Evolutionary conservation across 352 stramenopile genomes (phyloP).

Genomic region (Globisporangium takayamanum): DNA sequence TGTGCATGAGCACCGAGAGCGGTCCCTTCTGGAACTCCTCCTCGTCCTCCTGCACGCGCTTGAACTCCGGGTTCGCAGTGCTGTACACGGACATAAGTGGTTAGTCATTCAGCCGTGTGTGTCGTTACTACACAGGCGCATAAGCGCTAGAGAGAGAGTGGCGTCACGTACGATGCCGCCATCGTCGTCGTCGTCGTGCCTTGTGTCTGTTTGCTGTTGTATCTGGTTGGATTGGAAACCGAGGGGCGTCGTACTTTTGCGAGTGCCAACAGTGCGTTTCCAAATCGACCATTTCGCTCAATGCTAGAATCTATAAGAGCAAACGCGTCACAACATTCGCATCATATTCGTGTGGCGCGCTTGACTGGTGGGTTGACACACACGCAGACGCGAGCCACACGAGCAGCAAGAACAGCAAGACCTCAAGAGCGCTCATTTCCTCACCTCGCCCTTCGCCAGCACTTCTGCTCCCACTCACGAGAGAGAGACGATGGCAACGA

Average conservation of each 20-base stretch:
- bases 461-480: neutral
- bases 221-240: neutral
- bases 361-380: neutral
- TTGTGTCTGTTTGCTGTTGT: neutral
- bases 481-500: slow-evolving; percentile 21
- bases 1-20: slow-evolving; percentile 96
- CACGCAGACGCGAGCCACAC: neutral
- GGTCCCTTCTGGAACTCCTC: slow-evolving; percentile 96
- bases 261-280: neutral
- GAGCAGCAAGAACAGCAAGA: neutral
- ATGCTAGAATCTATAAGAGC: neutral
- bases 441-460: neutral
- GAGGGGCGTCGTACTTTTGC: neutral
- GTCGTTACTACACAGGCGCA: neutral
- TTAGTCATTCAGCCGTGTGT: neutral
- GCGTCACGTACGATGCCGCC: slow-evolving; percentile 4
- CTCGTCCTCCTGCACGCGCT: slow-evolving; percentile 85
- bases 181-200: neutral
- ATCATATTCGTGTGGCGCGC: neutral
- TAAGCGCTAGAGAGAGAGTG: neutral
- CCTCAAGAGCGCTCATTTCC: neutral
- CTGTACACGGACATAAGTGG: slow-evolving; percentile 4
- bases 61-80: slow-evolving; percentile 50
- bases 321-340: neutral
- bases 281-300: neutral